phyloP scores from a whole-genome alignment of 2,329 filamentous ascomycete species.

The Diaporthe australafricana region DNA sequence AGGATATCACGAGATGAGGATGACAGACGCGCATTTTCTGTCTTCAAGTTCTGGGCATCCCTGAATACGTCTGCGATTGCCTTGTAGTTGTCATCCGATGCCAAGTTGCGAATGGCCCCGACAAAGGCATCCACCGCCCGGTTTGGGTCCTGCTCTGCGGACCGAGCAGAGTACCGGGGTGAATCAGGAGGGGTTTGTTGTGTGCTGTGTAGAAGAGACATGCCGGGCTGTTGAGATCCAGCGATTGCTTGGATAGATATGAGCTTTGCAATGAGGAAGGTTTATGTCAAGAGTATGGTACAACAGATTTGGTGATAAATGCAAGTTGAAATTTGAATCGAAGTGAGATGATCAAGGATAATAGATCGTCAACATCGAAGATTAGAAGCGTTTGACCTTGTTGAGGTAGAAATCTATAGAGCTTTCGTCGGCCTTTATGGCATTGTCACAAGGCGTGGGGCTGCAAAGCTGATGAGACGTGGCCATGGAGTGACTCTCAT shows the following conservation, averaged over 20 bases:
- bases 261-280: background rate
- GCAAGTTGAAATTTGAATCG: background rate
- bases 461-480: too few relatives aligned
- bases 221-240: background rate
- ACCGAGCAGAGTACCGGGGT: background rate
- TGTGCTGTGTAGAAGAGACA: background rate
- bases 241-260: too few relatives aligned
- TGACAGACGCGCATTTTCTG: slow-evolving; percentile 46
- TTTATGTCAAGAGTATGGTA: background rate
- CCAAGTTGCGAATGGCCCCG: slow-evolving; percentile 48
- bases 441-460: background rate
- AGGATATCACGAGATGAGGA: slow-evolving; percentile 47
- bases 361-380: background rate
- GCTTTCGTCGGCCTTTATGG: background rate
- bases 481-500: background rate
- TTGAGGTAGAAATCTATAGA: background rate
- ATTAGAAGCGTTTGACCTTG: too few relatives aligned
- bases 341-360: background rate
- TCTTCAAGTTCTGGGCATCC: slow-evolving; percentile 47
- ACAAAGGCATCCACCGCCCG: slow-evolving; percentile 48
- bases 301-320: background rate
- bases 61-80: slow-evolving; percentile 48
- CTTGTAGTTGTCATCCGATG: slow-evolving; percentile 50
- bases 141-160: slow-evolving; percentile 22
- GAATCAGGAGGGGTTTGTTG: slow-evolving; percentile 21